These are phyloP conservation scores for Torulaspora gathmanii DNA, from an alignment of 805 yeast genomes.

Conservation along the genomic window DNA sequence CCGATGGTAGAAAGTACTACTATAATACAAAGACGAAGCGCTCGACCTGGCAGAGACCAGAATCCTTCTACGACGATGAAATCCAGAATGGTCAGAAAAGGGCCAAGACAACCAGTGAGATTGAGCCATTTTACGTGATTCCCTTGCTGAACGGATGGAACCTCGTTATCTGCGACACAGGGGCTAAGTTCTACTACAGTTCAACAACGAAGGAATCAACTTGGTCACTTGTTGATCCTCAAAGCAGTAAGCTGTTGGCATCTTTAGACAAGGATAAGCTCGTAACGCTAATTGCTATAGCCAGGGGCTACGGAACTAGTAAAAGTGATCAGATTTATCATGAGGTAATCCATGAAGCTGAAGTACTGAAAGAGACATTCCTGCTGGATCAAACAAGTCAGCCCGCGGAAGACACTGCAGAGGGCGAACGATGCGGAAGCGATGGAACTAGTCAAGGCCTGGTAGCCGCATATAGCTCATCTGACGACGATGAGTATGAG, in stretches of 20 bases:
- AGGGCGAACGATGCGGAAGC: not conserved
- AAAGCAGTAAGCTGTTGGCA: constrained; percentile 27
- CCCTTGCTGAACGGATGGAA: constrained; percentile 37
- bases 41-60: constrained; percentile 40
- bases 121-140: constrained; percentile 15
- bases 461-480: constrained; percentile 22
- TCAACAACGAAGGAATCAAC: constrained; percentile 25
- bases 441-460: constrained; percentile 4
- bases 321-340: constrained; percentile 18
- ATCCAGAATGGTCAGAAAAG: constrained; percentile 5
- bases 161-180: constrained; percentile 41
- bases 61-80: constrained; percentile 7
- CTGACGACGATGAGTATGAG: constrained; percentile 19
- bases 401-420: constrained; percentile 7
- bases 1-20: constrained; percentile 38
- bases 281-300: constrained; percentile 22
- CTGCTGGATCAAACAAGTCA: not conserved
- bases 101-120: constrained; percentile 7
- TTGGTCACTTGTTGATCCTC: constrained; percentile 38
- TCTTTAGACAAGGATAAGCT: constrained; percentile 30
- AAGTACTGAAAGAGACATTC: constrained; percentile 4
- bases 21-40: constrained; percentile 37
- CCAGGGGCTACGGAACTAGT: constrained; percentile 21
- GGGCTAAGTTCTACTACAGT: constrained; percentile 42
- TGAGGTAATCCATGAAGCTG: constrained; percentile 16